phyloP scores from a whole-genome alignment of 495 filamentous ascomycete species.

The Thermochaetoides thermophila region DNA sequence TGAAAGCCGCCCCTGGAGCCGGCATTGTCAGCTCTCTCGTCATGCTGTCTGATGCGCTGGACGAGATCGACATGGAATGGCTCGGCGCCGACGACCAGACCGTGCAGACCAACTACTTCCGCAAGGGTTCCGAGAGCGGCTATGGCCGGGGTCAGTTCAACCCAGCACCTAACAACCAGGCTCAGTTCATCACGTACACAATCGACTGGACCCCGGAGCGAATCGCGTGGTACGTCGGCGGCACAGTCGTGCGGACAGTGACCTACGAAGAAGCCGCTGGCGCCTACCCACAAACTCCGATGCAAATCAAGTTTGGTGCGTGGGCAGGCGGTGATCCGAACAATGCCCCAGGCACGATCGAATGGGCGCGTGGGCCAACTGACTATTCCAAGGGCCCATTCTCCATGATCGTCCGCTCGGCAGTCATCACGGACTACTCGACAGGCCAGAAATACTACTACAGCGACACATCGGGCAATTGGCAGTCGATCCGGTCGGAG shows the following conservation, averaged over 20 bases:
- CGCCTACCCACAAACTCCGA: constrained; percentile 83
- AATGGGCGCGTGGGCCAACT: constrained; percentile 74
- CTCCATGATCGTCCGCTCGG: constrained; percentile 65
- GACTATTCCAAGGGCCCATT: constrained; percentile 70
- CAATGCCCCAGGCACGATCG: constrained; percentile 61
- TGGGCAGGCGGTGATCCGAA: constrained; percentile 74
- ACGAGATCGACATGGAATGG: constrained; percentile 93
- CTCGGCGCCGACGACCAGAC: constrained; percentile 45
- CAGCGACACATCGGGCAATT: constrained; percentile 56
- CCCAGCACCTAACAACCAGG: constrained; percentile 45
- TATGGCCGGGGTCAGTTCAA: constrained; percentile 65
- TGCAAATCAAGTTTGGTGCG: constrained; percentile 70
- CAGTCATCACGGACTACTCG: constrained; percentile 77
- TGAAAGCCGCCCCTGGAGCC: constrained; percentile 53
- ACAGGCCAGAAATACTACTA: constrained; percentile 75
- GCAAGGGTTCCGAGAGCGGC: constrained; percentile 63
- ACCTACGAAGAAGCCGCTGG: constrained; percentile 38
- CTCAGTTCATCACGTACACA: constrained; percentile 71
- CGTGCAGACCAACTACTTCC: constrained; percentile 88
- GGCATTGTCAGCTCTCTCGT: constrained; percentile 78
- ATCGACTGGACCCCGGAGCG: constrained; percentile 69
- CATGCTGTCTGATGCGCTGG: constrained; percentile 75
- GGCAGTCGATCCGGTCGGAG: constrained; percentile 43
- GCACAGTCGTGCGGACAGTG: constrained; percentile 52
- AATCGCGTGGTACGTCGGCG: constrained; percentile 73